phyloP scores from a whole-genome alignment of 1,284 basidiomycete genomes.

The Tylopilus orsonianus region DNA sequence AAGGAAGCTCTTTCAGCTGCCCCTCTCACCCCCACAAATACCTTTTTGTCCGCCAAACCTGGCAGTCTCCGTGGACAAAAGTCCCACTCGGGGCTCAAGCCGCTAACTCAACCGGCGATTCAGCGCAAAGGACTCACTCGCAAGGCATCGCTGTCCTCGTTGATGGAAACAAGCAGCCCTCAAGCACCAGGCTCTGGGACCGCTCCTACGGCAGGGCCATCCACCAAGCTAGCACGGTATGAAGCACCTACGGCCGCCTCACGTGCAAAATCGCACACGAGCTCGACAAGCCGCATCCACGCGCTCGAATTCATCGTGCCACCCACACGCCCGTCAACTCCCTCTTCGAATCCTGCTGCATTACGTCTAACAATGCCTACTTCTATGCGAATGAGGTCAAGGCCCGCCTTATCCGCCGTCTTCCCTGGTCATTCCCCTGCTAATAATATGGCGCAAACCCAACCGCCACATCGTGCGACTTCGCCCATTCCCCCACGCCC shows the following conservation, averaged over 20 bases:
- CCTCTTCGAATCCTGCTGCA: conserved; percentile 70
- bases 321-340: conserved; percentile 73
- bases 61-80: conserved; percentile 76
- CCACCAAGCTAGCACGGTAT: conserved; percentile 53
- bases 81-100: conserved; percentile 75
- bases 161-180: conserved; percentile 59
- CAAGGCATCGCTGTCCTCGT: conserved; percentile 73
- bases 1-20: conserved; percentile 53
- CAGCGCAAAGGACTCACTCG: conserved; percentile 57
- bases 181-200: conserved; percentile 57
- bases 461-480: conserved; percentile 42
- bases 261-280: conserved; percentile 67
- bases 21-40: conserved; percentile 44
- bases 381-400: conserved; percentile 64
- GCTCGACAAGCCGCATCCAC: conserved; percentile 58
- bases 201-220: conserved; percentile 34
- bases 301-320: conserved; percentile 65
- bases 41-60: conserved; percentile 64
- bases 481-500: conserved; percentile 62
- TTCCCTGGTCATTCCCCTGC: conserved; percentile 52
- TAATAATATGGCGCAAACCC: conserved; percentile 20
- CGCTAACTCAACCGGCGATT: conserved; percentile 60
- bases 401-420: conserved; percentile 71
- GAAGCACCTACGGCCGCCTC: conserved; percentile 77
- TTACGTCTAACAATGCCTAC: conserved; percentile 87